Base-by-base conservation (phyloP, 148 eudicot species). In the Camellia japonica region DNA sequence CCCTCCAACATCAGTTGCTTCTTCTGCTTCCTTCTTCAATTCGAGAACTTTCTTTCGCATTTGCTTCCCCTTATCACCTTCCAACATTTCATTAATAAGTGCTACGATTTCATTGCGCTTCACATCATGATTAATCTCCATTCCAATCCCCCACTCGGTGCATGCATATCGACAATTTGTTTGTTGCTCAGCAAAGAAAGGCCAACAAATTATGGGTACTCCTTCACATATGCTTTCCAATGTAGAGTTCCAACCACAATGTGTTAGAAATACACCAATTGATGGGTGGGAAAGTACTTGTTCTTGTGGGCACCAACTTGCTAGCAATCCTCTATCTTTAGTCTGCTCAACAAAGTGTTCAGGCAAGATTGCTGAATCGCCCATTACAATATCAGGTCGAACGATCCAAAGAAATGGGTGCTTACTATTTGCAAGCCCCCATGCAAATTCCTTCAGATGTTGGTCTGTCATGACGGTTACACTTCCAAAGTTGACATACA, bases 1-100 rank as follows among this genome's bases (percentile, higher is more conserved):
- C 11, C 71, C 71, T 15, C 51, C 71, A 68, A 68, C 71, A 68
- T 44, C 71, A 4, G 51, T 43, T 8, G 71, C 52, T 43, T 68
- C 71, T 16, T 43, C 71, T 41, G 71, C 71, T 68, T 68, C 42
- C 71, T 43, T 68, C 71, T 68, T 68, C 71, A 47, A 68, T 42
- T 68, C 71, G 14, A 42, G 18, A 42, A 49, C 71, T 43, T 68
- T 68, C 16, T n/a, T 68, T 49, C 71, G 42, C 71, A 68, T 68
- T 43, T 68, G 51, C 42, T 68, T 68, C 51, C 71, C 71, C 15
- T 43, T 68, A 16, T 68, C 11, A 0, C 71, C 20, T 43, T 15
- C 51, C 52, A 68, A 41, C 71, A 68, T 43, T 68, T 68, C 51
- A 13, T 43, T 68, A 6, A 43, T 49, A 43, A 68, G 52, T 13